These are phyloP conservation scores for Pulveroboletus sp. DNA, from an alignment of 768 basidiomycete species.

Conservation along the genomic window DNA sequence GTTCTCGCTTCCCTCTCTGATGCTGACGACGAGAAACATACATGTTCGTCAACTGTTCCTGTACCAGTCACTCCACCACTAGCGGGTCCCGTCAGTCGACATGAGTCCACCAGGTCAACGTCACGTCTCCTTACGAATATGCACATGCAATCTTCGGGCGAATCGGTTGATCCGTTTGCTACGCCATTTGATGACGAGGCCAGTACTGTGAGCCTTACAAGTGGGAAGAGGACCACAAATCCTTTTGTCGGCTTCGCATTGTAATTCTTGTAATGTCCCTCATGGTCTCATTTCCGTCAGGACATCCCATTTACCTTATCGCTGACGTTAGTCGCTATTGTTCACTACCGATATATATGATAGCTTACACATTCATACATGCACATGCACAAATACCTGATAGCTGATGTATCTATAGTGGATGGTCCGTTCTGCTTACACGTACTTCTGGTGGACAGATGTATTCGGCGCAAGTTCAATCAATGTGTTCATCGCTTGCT, in stretches of 20 bases:
- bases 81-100: slow-evolving; percentile 16
- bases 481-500: neutral
- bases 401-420: slow-evolving; percentile 26
- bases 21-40: slow-evolving; percentile 11
- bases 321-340: slow-evolving; percentile 9
- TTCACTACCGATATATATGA: slow-evolving; percentile 8
- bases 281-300: neutral
- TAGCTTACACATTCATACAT: slow-evolving; percentile 3
- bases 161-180: slow-evolving; percentile 51
- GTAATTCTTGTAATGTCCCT: slow-evolving; percentile 13
- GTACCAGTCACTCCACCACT: slow-evolving; percentile 12
- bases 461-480: neutral
- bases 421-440: slow-evolving; percentile 6
- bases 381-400: slow-evolving; percentile 3
- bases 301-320: slow-evolving; percentile 11
- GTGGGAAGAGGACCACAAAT: slow-evolving; percentile 48
- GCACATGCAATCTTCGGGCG: slow-evolving; percentile 36
- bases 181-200: slow-evolving; percentile 80
- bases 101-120: slow-evolving; percentile 31
- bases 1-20: slow-evolving; percentile 6
- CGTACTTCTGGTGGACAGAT: slow-evolving; percentile 1
- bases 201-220: slow-evolving; percentile 25
- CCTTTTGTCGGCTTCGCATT: slow-evolving; percentile 41
- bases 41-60: slow-evolving; percentile 21
- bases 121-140: slow-evolving; percentile 42